Conservation (phyloP, 192 early-diverging fungal genomes). For the Paraglomus brasilianum region DNA sequence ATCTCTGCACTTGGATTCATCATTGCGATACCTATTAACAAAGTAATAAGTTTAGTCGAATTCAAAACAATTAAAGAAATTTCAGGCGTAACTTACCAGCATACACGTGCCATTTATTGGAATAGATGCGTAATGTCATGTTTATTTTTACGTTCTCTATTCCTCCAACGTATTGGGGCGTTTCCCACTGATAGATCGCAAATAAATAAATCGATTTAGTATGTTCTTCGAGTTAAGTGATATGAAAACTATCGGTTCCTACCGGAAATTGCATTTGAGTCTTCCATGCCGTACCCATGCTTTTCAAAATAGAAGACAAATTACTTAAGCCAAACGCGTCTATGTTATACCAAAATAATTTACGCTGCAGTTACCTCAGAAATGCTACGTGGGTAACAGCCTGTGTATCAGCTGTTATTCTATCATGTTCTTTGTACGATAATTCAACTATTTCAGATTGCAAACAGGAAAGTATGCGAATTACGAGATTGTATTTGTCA, state of each 20-base stretch:
- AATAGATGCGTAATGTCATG: conserved; percentile 91
- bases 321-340: background rate
- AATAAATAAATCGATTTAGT: background rate
- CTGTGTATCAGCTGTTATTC: conserved; percentile 97
- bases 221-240: too few species aligned
- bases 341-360: too few species aligned
- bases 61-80: background rate
- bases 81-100: conserved; percentile 56
- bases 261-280: conserved; percentile 76
- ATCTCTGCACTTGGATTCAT: conserved; percentile 84
- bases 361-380: conserved; percentile 51
- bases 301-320: conserved; percentile 29
- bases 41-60: conserved; percentile 22
- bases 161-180: conserved; percentile 83
- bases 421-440: conserved; percentile 84
- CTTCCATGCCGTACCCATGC: conserved; percentile 95
- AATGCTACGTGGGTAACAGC: conserved; percentile 96
- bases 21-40: conserved; percentile 74
- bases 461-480: conserved; percentile 69
- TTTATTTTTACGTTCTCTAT: conserved; percentile 97
- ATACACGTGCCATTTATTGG: conserved; percentile 97
- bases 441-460: conserved; percentile 80
- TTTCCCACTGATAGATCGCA: conserved; percentile 65
- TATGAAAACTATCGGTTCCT: conserved; percentile 28
- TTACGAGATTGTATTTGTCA: conserved; percentile 56